Evolutionary conservation across 306 rosid genomes (phyloP).

Genomic region (Clitoria ternatea): DNA sequence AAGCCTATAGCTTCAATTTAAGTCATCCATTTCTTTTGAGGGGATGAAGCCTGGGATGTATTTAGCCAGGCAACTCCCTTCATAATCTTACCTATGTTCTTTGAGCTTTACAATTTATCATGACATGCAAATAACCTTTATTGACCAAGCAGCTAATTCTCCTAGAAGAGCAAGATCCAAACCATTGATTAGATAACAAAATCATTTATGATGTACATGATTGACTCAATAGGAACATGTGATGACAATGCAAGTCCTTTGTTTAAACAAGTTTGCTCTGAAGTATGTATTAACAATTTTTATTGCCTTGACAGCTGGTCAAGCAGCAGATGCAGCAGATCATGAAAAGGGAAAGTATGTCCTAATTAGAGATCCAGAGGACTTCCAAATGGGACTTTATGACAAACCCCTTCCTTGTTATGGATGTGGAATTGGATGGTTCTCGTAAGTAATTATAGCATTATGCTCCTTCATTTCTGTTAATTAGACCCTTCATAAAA

Average conservation of each 20-base stretch:
- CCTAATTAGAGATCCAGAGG: constrained; percentile 69
- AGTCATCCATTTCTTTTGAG: no score
- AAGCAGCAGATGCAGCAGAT: constrained; percentile 45
- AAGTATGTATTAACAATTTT: constrained; percentile 34
- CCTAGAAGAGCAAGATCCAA: not conserved
- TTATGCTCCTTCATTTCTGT: no score
- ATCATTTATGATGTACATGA: not conserved
- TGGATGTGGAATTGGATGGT: constrained; percentile 98
- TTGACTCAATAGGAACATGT: not conserved
- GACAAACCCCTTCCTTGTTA: constrained; percentile 90
- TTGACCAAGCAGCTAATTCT: not conserved
- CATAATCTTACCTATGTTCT: not conserved
- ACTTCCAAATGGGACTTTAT: constrained; percentile 62
- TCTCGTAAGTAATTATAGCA: constrained; percentile 85
- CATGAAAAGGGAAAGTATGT: constrained; percentile 62
- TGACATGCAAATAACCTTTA: not conserved
- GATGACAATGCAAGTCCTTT: no score
- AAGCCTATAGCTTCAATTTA: not conserved
- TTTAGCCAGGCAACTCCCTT: not conserved
- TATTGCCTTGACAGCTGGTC: constrained; percentile 54
- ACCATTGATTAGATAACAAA: not conserved
- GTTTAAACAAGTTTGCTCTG: constrained; percentile 19
- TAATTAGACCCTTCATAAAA: no score
- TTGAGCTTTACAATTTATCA: not conserved
- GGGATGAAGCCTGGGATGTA: no score